Evolutionary conservation across 352 stramenopile species (phyloP), one percentile per base, ranked within the genome.

Genomic region (Phytophthora tentaculata): DNA sequence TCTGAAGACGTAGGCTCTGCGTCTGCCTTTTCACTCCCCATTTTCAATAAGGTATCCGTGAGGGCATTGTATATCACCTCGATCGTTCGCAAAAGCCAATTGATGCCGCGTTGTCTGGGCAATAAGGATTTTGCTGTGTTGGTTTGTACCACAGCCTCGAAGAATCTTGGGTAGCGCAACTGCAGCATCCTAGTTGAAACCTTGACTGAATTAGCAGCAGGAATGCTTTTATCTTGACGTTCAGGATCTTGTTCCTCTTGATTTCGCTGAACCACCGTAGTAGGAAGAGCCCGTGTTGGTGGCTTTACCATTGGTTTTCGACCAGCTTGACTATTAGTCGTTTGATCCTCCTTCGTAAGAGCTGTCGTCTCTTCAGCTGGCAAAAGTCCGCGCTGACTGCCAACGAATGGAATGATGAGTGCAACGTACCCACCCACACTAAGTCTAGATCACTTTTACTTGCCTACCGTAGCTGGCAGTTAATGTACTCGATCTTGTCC

Each of bases 401-500:
- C 52, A 1, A 66, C 9, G 23, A 39, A 39, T 26, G 26, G 6
- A 8, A 45, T 2, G n/a, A 14, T 59, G 17, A 61, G 19, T 41
- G 35, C 23, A 26, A 32, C 14, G 5, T 17, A 26, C 14, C 9
- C 13, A 22, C 12, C 28, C 35, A 28, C 12, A 17, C 16, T 3
- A 43, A 35, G 14, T 28, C 23, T 49, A 39, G 16, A 43, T 9
- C 29, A 19, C 24, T 49, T 43, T 32, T 35, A 60, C 44, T 59
- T 45, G 20, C 76, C 53, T 64, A 87, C 71, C 76, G 77, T 50
- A 95, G 67, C 62, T 95, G 84, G 45, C 77, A 83, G 67, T 94
- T 94, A 59, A 95, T 92, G 65, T 95, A 95, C 70, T 95, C 88
- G 51, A 95, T 93, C 72, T 93, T 90, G 63, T 95, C 83, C 26